These are phyloP conservation scores for Phytophthora colocasiae DNA, from an alignment of 352 stramenopile species.

Conservation along the genomic window DNA sequence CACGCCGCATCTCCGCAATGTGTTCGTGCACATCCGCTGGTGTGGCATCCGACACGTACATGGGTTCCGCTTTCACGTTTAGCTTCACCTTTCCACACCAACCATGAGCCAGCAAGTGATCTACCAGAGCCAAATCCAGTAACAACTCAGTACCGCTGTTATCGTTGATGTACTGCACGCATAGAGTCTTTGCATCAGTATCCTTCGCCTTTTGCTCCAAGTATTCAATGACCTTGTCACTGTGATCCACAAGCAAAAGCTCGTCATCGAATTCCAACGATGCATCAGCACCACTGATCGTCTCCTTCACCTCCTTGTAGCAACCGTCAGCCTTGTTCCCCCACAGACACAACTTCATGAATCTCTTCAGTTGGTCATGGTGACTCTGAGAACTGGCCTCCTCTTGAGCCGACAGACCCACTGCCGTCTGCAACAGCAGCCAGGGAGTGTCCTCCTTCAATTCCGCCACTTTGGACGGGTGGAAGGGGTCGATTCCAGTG, in stretches of 20 bases:
- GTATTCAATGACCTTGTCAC: constrained; percentile 54
- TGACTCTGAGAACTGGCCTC: constrained; percentile 31
- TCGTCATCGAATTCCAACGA: constrained; percentile 67
- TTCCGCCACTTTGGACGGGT: constrained; percentile 64
- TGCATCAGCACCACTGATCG: constrained; percentile 58
- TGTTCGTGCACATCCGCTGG: constrained; percentile 64
- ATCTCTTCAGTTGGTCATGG: constrained; percentile 50
- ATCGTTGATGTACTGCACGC: constrained; percentile 78
- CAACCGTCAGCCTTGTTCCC: constrained; percentile 82
- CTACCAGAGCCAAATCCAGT: constrained; percentile 68
- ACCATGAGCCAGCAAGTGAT: constrained; percentile 61
- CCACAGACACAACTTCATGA: constrained; percentile 81
- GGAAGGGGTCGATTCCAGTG: constrained; percentile 69
- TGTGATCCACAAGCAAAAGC: constrained; percentile 66
- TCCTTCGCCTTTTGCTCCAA: constrained; percentile 35
- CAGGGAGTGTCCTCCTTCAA: constrained; percentile 62
- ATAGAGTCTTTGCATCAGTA: constrained; percentile 18
- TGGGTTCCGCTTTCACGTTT: constrained; percentile 76
- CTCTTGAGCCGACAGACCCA: constrained; percentile 36
- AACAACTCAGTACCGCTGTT: constrained; percentile 82
- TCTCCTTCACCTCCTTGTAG: constrained; percentile 80
- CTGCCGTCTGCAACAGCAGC: constrained; percentile 62
- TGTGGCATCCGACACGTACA: constrained; percentile 86
- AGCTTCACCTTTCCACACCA: constrained; percentile 71
- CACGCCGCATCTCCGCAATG: constrained; percentile 58